phyloP scores from a whole-genome alignment of 2,329 filamentous ascomycete genomes.

The Pseudogymnoascus sp. region DNA sequence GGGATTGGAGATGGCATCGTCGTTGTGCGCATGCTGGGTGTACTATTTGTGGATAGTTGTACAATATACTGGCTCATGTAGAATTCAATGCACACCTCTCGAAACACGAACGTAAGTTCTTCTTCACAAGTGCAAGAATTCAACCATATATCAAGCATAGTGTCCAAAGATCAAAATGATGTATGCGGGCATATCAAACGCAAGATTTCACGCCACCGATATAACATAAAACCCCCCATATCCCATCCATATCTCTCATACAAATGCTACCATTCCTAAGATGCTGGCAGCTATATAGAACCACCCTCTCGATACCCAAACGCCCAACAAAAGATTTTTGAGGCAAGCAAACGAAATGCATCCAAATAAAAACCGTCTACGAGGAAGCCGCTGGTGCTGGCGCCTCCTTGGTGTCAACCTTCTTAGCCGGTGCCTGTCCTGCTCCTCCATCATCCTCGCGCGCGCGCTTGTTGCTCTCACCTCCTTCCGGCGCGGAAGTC shows the following conservation, averaged over 20 bases:
- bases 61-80: constrained; percentile 21
- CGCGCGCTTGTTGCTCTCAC: constrained; percentile 25
- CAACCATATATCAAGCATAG: background rate
- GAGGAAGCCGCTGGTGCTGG: constrained; percentile 19
- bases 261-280: constrained; percentile 4
- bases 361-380: constrained; percentile 13
- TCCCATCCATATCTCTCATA: constrained; percentile 10
- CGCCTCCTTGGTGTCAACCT: constrained; percentile 40
- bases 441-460: constrained; percentile 36
- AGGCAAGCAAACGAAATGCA: constrained; percentile 7
- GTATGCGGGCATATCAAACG: constrained; percentile 11
- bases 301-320: constrained; percentile 3
- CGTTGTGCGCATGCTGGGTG: constrained; percentile 10
- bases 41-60: constrained; percentile 22
- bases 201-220: constrained; percentile 6
- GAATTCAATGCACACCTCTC: constrained; percentile 18
- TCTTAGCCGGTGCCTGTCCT: constrained; percentile 49
- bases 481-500: constrained; percentile 3
- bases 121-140: constrained; percentile 8
- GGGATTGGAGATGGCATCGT: background rate
- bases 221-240: constrained; percentile 2
- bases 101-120: background rate
- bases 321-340: constrained; percentile 1
- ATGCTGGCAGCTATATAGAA: constrained; percentile 4
- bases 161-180: constrained; percentile 10